These are phyloP conservation scores for Candida berthetii DNA, from an alignment of 805 yeast genomes.

Conservation along the genomic window DNA sequence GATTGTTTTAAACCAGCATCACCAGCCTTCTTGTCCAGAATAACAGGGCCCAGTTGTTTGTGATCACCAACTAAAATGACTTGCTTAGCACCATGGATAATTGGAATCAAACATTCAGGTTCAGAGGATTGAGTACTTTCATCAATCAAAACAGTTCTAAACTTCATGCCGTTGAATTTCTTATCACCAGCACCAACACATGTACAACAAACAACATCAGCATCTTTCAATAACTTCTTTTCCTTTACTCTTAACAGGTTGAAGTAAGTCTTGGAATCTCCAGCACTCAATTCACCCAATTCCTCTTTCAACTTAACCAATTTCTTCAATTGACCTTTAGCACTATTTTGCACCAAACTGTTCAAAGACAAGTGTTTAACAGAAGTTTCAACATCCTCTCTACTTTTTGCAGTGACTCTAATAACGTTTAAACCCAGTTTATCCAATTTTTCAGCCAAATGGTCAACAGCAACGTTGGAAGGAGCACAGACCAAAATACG, in stretches of 20 bases:
- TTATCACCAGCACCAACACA: conserved; percentile 89
- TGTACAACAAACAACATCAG: conserved; percentile 84
- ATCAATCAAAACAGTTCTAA: conserved; percentile 80
- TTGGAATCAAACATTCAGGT: conserved; percentile 86
- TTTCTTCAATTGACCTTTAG: conserved; percentile 53
- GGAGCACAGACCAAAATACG: conserved; percentile 89
- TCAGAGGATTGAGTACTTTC: conserved; percentile 94
- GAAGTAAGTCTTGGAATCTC: conserved; percentile 42
- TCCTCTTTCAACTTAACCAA: conserved; percentile 53
- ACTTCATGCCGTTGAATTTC: conserved; percentile 47
- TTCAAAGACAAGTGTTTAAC: conserved; percentile 55
- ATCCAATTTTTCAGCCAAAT: conserved; percentile 68
- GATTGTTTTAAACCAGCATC: conserved; percentile 86
- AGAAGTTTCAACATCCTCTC: conserved; percentile 75
- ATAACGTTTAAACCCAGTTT: conserved; percentile 72
- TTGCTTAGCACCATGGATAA: conserved; percentile 85
- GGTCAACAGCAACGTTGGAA: conserved; percentile 93
- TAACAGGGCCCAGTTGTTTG: conserved; percentile 92
- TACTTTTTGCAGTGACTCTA: conserved; percentile 65
- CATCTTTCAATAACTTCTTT: conserved; percentile 37
- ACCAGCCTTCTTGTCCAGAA: conserved; percentile 72
- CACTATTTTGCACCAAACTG: conserved; percentile 37
- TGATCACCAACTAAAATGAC: conserved; percentile 92
- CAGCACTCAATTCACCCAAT: conserved; percentile 58
- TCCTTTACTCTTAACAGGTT: conserved; percentile 43